Base-by-base conservation (phyloP, 108 stramenopile genomes). In the Pelagomonas calceolata region DNA sequence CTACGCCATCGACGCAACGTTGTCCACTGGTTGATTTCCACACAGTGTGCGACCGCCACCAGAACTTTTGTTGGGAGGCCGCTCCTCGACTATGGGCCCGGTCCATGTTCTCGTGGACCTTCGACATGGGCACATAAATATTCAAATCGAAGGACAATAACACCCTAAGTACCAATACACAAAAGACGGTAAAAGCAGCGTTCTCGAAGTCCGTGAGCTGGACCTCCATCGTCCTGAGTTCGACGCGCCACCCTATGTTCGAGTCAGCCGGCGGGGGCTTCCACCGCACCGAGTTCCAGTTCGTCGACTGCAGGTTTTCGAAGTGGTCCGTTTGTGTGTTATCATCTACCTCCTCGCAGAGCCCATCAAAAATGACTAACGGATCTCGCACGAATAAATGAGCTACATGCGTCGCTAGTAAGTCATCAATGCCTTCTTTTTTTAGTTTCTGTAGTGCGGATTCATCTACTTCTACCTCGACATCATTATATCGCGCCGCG, bases 251-350 rank as follows among this genome's bases (percentile, higher is more conserved):
- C 31, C 98, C 98, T 80, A 96, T 99, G 70, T 89, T 89, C 17
- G 91, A 89, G n/a, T 77, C 76, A 75, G 85, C 88, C 0, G 91
- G 85, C 29, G 94, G 93, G 29, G 98, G 98, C 89, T 99, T 99
- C 98, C 98, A 99, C 45, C 98, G 90, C 64, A 96, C 93, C 30
- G 91, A 85, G 85, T 97, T 94, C 98, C 98, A 99, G 75, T 99
- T 99, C 37, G 98, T 99, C 83, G 88, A 90, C 84, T 99, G 98
- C 68, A 99, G 96, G 74, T 87, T 94, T 70, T 99, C 98, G 67
- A 92, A 99, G 81, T 99, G 98, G 36, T 99, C 96, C 12, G 96
- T 97, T 64, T 87, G 85, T 30, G 77, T 87, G 29, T 81, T 84
- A 70, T 97, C 95, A 74, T 99, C 91, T 18, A 96, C 92, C 77